Percentiles rank a stretch among this genome's conserved stretches.
phyloP scores from a whole-genome alignment of 768 basidiomycete species.

The Galerina marginata region DNA sequence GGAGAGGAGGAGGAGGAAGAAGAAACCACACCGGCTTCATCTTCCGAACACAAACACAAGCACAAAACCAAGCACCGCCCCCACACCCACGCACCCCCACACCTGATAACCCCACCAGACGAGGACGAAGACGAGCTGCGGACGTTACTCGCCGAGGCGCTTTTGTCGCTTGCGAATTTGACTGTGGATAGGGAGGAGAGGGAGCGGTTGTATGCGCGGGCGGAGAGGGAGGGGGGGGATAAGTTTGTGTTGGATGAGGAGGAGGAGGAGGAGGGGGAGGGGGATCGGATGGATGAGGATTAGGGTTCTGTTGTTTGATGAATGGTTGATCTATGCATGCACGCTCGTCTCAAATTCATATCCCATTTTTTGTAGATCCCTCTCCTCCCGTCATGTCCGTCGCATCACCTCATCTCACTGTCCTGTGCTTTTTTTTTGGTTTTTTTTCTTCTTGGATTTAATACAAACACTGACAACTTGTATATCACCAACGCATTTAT shows the following conservation, averaged over 20 bases:
- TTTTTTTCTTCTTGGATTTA: too few relatives aligned
- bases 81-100: neutral
- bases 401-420: too few relatives aligned
- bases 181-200: constrained; percentile 51
- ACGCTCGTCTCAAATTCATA: too few relatives aligned
- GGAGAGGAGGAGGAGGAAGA: constrained; percentile 16
- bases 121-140: constrained; percentile 25
- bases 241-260: constrained; percentile 8
- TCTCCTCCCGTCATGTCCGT: too few relatives aligned
- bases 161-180: constrained; percentile 64
- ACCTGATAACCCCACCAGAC: neutral
- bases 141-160: constrained; percentile 55
- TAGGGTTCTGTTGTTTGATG: neutral
- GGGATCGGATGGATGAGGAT: constrained; percentile 9
- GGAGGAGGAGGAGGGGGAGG: constrained; percentile 8
- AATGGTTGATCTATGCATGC: too few relatives aligned
- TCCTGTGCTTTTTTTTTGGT: too few relatives aligned
- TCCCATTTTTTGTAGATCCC: too few relatives aligned
- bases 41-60: neutral
- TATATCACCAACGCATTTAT: too few relatives aligned
- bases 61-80: neutral
- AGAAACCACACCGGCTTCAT: neutral
- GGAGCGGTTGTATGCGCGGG: constrained; percentile 58
- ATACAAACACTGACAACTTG: too few relatives aligned
- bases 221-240: constrained; percentile 46